Base-by-base conservation (phyloP, 2,329 filamentous ascomycete species). In the Claviceps spartinae region DNA sequence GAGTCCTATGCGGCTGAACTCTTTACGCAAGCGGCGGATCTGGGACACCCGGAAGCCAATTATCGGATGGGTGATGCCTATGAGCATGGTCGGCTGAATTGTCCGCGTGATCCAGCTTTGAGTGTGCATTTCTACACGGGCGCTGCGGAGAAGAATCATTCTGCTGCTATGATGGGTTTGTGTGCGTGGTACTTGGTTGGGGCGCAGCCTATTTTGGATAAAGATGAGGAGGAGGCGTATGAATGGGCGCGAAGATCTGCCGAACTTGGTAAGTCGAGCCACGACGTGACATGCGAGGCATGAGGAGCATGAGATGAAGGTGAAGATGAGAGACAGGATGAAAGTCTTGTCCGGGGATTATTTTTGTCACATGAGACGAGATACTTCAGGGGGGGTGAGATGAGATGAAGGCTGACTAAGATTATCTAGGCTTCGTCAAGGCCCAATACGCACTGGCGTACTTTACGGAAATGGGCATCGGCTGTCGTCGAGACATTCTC, bases 131-230 rank as follows among this genome's bases (percentile, higher is more conserved):
- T 96, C 65, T 98, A 98, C 71, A 98, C 91, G 1, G 85, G 83
- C 26, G 91, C 93, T 13, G 93, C 93, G 2, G 86, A 95, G 62
- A 76, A 78, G 46, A 88, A 88, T 1, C 86, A 96, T 62, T 76
- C 89, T 0, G 78, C 82, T 47, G 91, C 89, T 47, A 97, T 97
- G 89, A 95, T 98, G 90, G 91, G 91, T 4, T 75, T 98, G 8
- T 98, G 93, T 68, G 93, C 93, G 11, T 98, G 93, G 93, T 98
- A 97, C 67, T 86, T 97, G 77, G 86, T 97, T 42, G 93, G 93
- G 11, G 93, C 93, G 1, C 86, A 90, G 59, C 89, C 90, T 0
- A 82, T 97, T 14, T 71, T 98, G 22, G 90, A 95, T 55, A 95
- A 93, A 69, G 91, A 98, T 61, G 91, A 97, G 66, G 85, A 85